phyloP scores from a whole-genome alignment of 1,139 yeast genomes.

The Yamadazyma triangularis region DNA sequence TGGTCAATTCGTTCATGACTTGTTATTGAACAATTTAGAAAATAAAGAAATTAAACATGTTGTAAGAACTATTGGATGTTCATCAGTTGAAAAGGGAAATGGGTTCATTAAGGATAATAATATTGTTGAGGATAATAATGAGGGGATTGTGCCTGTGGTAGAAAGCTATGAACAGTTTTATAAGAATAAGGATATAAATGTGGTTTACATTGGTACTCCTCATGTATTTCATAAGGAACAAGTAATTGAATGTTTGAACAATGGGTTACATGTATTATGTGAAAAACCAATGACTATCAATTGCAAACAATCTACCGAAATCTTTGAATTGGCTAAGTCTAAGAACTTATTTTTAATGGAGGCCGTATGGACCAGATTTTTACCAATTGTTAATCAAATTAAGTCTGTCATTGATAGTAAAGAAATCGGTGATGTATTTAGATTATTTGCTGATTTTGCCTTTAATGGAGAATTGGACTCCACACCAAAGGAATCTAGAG shows the following conservation, averaged over 20 bases:
- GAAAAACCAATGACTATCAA: conserved; percentile 62
- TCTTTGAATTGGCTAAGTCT: conserved; percentile 43
- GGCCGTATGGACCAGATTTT: conserved; percentile 62
- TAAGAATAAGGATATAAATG: conserved; percentile 40
- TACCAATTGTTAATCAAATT: conserved; percentile 44
- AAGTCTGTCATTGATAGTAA: conserved; percentile 35
- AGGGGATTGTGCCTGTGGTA: conserved; percentile 6
- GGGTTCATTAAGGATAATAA: conserved; percentile 14
- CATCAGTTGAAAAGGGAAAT: conserved; percentile 21
- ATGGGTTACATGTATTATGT: conserved; percentile 51
- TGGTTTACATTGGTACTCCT: conserved; percentile 57
- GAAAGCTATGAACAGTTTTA: conserved; percentile 35
- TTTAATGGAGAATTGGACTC: conserved; percentile 6
- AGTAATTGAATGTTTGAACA: conserved; percentile 43
- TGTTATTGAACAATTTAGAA: conserved; percentile 22
- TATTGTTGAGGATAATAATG: conserved; percentile 4
- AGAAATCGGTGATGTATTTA: conserved; percentile 18
- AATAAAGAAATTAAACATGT: conserved; percentile 19
- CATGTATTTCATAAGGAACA: conserved; percentile 51
- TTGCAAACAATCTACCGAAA: conserved; percentile 38
- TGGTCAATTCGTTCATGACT: conserved; percentile 32
- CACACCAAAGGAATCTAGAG: conserved; percentile 15
- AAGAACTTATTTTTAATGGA: conserved; percentile 54
- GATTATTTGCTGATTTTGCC: conserved; percentile 6
- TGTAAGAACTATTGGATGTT: conserved; percentile 28